A percentile compares a stretch with the other conserved stretches of the same genome.
phyloP scores from a whole-genome alignment of 805 yeast genomes.

The Cyberlindnera maritima region DNA sequence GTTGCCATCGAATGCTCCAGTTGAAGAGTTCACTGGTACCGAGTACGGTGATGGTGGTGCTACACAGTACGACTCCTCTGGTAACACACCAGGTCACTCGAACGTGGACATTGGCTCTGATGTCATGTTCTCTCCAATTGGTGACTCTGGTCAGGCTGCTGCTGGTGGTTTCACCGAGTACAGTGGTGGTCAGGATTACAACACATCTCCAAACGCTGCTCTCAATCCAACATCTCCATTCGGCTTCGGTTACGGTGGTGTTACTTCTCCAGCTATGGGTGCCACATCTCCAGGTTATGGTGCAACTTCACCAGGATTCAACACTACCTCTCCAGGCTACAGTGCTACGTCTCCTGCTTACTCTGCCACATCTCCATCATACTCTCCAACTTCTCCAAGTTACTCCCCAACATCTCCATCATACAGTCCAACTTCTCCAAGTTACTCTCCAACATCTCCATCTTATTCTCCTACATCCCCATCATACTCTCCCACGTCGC shows the following conservation, averaged over 20 bases:
- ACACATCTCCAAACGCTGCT: constrained; percentile 55
- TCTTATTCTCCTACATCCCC: constrained; percentile 74
- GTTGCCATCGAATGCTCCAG: constrained; percentile 33
- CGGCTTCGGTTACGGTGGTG: constrained; percentile 39
- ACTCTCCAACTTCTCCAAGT: constrained; percentile 66
- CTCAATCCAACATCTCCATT: constrained; percentile 47
- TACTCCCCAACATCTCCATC: constrained; percentile 75
- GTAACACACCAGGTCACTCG: constrained; percentile 76
- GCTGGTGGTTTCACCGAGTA: constrained; percentile 69
- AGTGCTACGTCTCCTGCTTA: constrained; percentile 70
- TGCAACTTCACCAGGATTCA: constrained; percentile 55
- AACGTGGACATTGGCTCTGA: constrained; percentile 64
- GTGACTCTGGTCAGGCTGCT: constrained; percentile 83
- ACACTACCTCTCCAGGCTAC: constrained; percentile 73
- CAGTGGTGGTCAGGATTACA: constrained; percentile 52
- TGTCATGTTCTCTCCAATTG: constrained; percentile 89
- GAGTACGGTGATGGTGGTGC: constrained; percentile 66
- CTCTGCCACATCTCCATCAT: constrained; percentile 72
- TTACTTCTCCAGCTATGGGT: constrained; percentile 41
- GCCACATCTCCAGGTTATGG: constrained; percentile 59
- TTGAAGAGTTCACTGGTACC: constrained; percentile 35
- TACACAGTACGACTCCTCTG: constrained; percentile 67
- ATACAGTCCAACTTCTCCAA: constrained; percentile 78
- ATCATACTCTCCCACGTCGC: constrained; percentile 80
- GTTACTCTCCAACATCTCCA: constrained; percentile 75